These are phyloP conservation scores for Fraxinus excelsior DNA, from an alignment of 257 asterid genomes.

Conservation along the genomic window DNA sequence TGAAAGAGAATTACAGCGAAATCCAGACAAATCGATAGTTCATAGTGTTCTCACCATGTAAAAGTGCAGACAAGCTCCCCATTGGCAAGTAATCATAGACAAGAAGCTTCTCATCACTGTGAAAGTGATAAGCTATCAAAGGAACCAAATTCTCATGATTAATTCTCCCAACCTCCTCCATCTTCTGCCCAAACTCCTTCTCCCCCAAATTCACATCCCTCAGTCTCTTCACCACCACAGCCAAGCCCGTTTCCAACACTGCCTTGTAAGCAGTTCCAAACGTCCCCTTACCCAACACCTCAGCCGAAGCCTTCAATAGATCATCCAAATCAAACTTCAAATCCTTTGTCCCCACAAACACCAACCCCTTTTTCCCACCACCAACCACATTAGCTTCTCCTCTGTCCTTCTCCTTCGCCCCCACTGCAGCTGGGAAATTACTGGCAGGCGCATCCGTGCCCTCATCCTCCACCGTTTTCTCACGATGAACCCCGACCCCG, in stretches of 20 bases:
- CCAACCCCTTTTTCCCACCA: slow-evolving; percentile 10
- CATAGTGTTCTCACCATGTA: not conserved
- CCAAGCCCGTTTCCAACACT: not conserved
- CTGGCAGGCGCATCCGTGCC: slow-evolving; percentile 39
- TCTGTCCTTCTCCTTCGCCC: slow-evolving; percentile 37
- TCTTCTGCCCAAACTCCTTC: not conserved
- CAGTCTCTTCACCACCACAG: not conserved
- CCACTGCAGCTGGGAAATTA: slow-evolving; percentile 46
- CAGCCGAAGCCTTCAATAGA: not conserved
- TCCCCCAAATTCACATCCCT: not conserved
- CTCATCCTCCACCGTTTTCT: slow-evolving; percentile 29
- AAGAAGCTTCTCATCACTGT: slow-evolving; percentile 10
- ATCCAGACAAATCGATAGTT: not conserved
- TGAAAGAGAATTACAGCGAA: not conserved
- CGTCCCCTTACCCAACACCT: not conserved
- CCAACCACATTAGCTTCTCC: slow-evolving; percentile 24
- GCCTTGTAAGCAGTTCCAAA: not conserved
- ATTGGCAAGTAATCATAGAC: slow-evolving; percentile 9
- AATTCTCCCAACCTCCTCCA: not conserved
- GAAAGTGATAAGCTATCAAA: slow-evolving; percentile 4
- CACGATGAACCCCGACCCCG: slow-evolving; percentile 48
- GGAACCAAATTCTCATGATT: slow-evolving; percentile 20
- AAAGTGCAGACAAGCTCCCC: slow-evolving; percentile 16
- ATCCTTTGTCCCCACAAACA: not conserved
- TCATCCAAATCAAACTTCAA: not conserved